Percentiles rank a stretch among this genome's conserved stretches.
Conservation (phyloP, 2,329 filamentous ascomycete genomes). For the Cryphonectria parasitica region DNA sequence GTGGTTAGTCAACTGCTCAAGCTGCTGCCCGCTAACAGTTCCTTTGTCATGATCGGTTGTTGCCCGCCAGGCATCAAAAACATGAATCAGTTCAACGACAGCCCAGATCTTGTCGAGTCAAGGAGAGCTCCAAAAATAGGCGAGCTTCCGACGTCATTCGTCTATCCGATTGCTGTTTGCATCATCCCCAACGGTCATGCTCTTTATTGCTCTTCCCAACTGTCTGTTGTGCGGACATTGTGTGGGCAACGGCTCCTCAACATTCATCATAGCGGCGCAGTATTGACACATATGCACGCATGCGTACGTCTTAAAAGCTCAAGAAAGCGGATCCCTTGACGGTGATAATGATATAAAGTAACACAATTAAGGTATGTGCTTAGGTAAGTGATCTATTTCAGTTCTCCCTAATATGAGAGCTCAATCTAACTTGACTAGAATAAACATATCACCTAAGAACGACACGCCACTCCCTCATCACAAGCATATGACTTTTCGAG, state of each 20-base stretch:
- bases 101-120: neutral
- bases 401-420: neutral
- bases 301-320: neutral
- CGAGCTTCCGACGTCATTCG: constrained; percentile 1
- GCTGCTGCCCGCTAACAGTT: neutral
- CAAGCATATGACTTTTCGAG: neutral
- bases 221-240: neutral
- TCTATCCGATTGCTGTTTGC: neutral
- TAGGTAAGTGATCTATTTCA: neutral
- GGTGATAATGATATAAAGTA: neutral
- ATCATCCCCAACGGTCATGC: neutral
- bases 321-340: neutral
- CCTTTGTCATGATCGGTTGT: neutral
- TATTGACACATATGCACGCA: neutral
- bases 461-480: neutral
- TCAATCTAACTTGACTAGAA: neutral
- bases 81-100: neutral
- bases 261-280: neutral
- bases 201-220: neutral
- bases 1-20: neutral
- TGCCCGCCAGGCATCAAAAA: neutral
- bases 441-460: neutral
- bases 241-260: neutral
- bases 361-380: neutral
- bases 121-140: neutral